phyloP scores from a whole-genome alignment of 1,284 basidiomycete species.

The Cryptococcus sp. region DNA sequence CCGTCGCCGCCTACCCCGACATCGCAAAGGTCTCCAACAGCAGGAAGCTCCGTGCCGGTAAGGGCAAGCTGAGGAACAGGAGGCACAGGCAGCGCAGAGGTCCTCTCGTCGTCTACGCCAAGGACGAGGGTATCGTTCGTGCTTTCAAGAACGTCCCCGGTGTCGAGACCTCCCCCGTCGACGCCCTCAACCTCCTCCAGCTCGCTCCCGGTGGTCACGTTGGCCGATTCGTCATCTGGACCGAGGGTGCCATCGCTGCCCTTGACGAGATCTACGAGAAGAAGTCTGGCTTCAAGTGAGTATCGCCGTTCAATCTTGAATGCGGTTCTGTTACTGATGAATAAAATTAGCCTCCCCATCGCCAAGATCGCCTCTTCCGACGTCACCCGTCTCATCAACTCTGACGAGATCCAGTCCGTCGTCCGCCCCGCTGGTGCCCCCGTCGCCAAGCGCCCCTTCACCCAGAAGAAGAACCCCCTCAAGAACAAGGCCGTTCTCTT shows the following conservation, averaged over 20 bases:
- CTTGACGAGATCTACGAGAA: slow-evolving; percentile 93
- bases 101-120: slow-evolving; percentile 95
- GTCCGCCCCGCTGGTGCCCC: slow-evolving; percentile 70
- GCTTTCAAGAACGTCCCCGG: slow-evolving; percentile 99
- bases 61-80: slow-evolving; percentile 97
- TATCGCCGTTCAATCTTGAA: slow-evolving; percentile 16
- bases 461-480: slow-evolving; percentile 99
- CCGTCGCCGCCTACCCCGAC: slow-evolving; percentile 86
- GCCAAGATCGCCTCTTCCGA: slow-evolving; percentile 98
- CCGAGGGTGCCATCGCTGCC: slow-evolving; percentile 86
- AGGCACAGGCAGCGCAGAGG: slow-evolving; percentile 96
- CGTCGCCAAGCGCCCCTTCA: slow-evolving; percentile 72
- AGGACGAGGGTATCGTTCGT: slow-evolving; percentile 96
- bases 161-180: slow-evolving; percentile 95
- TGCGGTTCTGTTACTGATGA: slow-evolving; percentile 1
- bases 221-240: slow-evolving; percentile 99
- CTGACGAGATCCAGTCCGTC: slow-evolving; percentile 92
- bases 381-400: slow-evolving; percentile 98
- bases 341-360: slow-evolving; percentile 67
- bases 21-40: slow-evolving; percentile 98
- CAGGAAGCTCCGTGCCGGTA: slow-evolving; percentile 93
- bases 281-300: slow-evolving; percentile 92
- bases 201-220: slow-evolving; percentile 99
- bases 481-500: slow-evolving; percentile 95
- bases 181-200: slow-evolving; percentile 94